phyloP scores from a whole-genome alignment of 257 asterid genomes.

The Linaria vulgaris region DNA sequence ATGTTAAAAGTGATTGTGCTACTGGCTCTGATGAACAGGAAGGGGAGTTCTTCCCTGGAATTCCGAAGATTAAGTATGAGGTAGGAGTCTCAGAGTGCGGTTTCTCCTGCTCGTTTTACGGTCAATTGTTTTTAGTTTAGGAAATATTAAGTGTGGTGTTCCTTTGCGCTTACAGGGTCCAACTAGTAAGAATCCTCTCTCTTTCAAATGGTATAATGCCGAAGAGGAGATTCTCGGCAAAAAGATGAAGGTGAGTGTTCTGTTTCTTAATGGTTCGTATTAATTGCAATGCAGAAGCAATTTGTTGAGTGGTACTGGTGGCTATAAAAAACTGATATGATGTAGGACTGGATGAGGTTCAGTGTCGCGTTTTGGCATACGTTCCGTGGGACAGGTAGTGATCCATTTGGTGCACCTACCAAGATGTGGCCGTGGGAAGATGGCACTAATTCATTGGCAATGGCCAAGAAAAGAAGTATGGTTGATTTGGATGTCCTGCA shows the following conservation, averaged over 20 bases:
- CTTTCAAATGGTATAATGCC: conserved; percentile 92
- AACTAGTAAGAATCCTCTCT: conserved; percentile 74
- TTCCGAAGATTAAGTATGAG: conserved; percentile 86
- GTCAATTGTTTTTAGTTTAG: neutral
- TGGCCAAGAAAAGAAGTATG: conserved; percentile 93
- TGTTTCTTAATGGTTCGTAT: conserved; percentile 9
- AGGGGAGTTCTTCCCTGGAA: conserved; percentile 84
- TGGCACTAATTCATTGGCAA: conserved; percentile 86
- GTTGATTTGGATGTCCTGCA: conserved; percentile 1
- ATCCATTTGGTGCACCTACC: conserved; percentile 94
- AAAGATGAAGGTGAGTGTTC: conserved; percentile 80
- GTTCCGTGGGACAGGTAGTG: conserved; percentile 95
- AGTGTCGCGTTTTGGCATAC: conserved; percentile 99
- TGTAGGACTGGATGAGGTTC: conserved; percentile 92
- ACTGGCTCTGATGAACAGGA: conserved; percentile 61
- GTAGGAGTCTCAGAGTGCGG: conserved; percentile 28
- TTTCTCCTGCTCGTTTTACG: neutral
- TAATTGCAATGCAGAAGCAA: conserved; percentile 6
- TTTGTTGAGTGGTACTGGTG: neutral
- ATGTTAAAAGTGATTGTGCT: conserved; percentile 43
- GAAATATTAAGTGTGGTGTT: neutral
- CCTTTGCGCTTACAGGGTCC: conserved; percentile 62
- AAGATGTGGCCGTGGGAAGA: conserved; percentile 99
- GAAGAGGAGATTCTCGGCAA: conserved; percentile 89
- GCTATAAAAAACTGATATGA: neutral